Evolutionary conservation across 2,329 filamentous ascomycete genomes (phyloP).

Genomic region (Sporothrix schenckii): DNA sequence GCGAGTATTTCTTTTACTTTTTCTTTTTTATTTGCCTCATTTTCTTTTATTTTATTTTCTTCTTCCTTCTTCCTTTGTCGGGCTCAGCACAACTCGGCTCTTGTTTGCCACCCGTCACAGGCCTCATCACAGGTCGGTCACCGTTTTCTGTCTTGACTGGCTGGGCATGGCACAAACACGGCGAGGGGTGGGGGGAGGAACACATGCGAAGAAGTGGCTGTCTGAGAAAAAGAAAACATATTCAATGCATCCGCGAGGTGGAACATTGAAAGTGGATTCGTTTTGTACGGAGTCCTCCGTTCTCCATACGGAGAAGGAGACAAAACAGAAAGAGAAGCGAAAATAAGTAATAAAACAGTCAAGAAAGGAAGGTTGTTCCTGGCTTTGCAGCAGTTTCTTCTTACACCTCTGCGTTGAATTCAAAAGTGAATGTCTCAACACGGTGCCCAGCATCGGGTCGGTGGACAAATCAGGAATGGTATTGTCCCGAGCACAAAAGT

Average conservation of each 20-base stretch:
- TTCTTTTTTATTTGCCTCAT: not conserved
- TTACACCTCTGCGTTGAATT: too few relatives aligned
- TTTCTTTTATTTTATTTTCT: not conserved
- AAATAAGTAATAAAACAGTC: too few relatives aligned
- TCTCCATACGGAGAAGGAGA: not conserved
- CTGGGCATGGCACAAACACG: not conserved
- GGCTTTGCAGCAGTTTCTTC: too few relatives aligned
- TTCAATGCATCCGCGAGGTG: not conserved
- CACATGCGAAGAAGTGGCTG: too few relatives aligned
- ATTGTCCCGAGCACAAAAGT: not conserved
- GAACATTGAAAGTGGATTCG: not conserved
- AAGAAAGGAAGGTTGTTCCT: too few relatives aligned
- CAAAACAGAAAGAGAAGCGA: not conserved
- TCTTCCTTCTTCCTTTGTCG: not conserved
- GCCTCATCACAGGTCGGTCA: not conserved
- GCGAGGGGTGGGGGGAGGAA: not conserved
- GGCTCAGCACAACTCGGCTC: not conserved
- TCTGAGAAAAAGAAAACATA: not conserved
- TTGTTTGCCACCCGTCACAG: not conserved
- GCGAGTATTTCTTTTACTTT: not conserved
- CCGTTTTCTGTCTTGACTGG: not conserved
- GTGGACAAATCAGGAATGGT: slow-evolving; percentile 8
- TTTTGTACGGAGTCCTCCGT: too few relatives aligned
- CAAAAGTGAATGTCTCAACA: not conserved
- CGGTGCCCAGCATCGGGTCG: not conserved